phyloP scores from a whole-genome alignment of 768 basidiomycete genomes.

The Pulveroboletus ravenelii region DNA sequence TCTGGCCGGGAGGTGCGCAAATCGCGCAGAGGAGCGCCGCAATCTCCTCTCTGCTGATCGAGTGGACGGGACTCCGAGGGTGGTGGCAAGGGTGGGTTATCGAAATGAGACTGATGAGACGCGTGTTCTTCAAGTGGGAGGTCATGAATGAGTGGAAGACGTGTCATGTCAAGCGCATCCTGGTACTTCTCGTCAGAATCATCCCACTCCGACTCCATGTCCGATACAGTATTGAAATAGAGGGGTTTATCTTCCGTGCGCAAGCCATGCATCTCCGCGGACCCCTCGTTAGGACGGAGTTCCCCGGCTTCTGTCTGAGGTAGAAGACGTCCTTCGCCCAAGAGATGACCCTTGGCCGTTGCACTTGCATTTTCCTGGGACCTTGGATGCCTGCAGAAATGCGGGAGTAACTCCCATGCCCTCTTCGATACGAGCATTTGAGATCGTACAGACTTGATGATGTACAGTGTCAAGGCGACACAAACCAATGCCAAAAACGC shows the following conservation, averaged over 20 bases:
- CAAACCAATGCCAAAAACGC: slow-evolving; percentile 24
- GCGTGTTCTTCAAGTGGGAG: slow-evolving; percentile 17
- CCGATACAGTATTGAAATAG: slow-evolving; percentile 12
- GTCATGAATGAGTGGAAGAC: slow-evolving; percentile 15
- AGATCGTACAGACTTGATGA: slow-evolving; percentile 16
- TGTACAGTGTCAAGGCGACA: slow-evolving; percentile 17
- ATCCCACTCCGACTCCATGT: slow-evolving; percentile 23
- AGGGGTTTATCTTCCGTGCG: slow-evolving; percentile 1
- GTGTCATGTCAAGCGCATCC: slow-evolving; percentile 27
- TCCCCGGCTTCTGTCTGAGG: not conserved
- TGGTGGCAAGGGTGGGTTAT: slow-evolving; percentile 10
- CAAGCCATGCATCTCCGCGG: not conserved
- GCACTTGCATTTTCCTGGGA: not conserved
- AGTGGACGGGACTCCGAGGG: not conserved
- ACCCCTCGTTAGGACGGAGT: slow-evolving; percentile 5
- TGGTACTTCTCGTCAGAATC: slow-evolving; percentile 29
- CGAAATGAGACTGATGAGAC: slow-evolving; percentile 4
- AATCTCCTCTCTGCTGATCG: slow-evolving; percentile 11
- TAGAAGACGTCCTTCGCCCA: not conserved
- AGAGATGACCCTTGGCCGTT: not conserved
- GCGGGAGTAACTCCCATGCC: slow-evolving; percentile 23
- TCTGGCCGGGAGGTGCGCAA: slow-evolving; percentile 18
- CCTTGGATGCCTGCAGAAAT: slow-evolving; percentile 7
- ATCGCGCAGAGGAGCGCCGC: slow-evolving; percentile 9
- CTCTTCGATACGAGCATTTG: slow-evolving; percentile 18